phyloP scores from a whole-genome alignment of 495 filamentous ascomycete genomes.

The Entonaema liquescens region DNA sequence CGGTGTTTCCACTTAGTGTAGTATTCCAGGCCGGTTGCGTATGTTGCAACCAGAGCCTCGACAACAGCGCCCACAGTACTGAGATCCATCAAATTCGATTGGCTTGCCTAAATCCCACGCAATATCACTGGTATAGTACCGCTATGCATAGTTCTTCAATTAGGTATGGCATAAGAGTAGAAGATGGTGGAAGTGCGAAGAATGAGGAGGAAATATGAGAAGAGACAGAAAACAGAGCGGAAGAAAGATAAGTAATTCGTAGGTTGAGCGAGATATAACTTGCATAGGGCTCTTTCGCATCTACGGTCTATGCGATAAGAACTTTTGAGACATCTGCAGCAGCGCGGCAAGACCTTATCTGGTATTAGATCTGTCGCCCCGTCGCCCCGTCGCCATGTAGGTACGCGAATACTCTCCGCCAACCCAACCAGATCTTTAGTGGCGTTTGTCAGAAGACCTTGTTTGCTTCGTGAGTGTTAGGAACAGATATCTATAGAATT shows the following conservation, averaged over 20 bases:
- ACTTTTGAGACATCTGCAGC: constrained; percentile 14
- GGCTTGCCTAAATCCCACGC: constrained; percentile 16
- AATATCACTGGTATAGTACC: neutral
- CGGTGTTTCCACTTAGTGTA: constrained; percentile 48
- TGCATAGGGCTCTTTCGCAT: neutral
- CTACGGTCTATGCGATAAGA: constrained; percentile 17
- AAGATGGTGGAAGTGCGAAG: neutral
- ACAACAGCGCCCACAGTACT: constrained; percentile 47
- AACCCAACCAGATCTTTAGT: constrained; percentile 11
- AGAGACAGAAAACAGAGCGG: neutral
- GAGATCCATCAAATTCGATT: constrained; percentile 42
- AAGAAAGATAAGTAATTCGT: constrained; percentile 1
- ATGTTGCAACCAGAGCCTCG: constrained; percentile 43
- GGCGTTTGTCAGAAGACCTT: constrained; percentile 31
- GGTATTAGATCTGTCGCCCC: constrained; percentile 6
- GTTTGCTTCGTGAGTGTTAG: neutral
- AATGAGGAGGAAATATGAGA: neutral
- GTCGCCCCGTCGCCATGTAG: constrained; percentile 11
- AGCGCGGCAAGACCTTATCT: constrained; percentile 24
- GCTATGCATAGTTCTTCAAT: constrained; percentile 9
- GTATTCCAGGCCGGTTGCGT: constrained; percentile 47
- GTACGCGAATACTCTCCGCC: neutral
- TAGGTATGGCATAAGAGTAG: neutral
- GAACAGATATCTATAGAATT: constrained; percentile 1
- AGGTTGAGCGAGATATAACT: neutral